Conservation (phyloP, 176 grass and related monocot species). For the Cocos nucifera region DNA sequence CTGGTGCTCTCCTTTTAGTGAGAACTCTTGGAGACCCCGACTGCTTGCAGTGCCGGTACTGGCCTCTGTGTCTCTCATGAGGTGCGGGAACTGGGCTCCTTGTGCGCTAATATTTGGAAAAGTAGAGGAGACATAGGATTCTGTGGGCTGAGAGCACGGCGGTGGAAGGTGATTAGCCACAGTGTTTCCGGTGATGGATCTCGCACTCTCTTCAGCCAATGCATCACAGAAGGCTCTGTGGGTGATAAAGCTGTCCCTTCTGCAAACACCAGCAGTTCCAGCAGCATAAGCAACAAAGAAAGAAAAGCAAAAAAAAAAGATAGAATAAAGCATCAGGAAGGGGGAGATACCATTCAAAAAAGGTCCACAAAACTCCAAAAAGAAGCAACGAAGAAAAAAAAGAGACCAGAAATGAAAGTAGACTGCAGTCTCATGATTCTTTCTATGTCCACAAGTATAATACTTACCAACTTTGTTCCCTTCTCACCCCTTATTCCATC, state of each 20-base stretch:
- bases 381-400: not conserved
- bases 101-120: not conserved
- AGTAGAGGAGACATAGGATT: not conserved
- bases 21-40: not conserved
- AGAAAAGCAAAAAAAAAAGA: not conserved
- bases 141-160: not conserved
- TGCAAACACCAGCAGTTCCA: not conserved
- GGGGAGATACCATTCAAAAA: not conserved
- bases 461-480: not conserved
- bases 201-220: conserved; percentile 3
- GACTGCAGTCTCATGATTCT: conserved; percentile 5
- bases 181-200: not conserved
- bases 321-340: not conserved
- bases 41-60: not conserved
- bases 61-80: not conserved
- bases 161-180: not conserved
- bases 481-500: too few species aligned
- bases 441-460: not conserved
- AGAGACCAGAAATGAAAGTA: not conserved
- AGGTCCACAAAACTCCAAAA: not conserved
- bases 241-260: conserved; percentile 10
- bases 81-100: not conserved
- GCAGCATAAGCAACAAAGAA: not conserved
- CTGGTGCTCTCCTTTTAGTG: not conserved
- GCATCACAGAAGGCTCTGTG: conserved; percentile 8